These are phyloP conservation scores for Pseudogymnoascus sp. DNA, from an alignment of 2,329 filamentous ascomycete genomes.

Conservation along the genomic window DNA sequence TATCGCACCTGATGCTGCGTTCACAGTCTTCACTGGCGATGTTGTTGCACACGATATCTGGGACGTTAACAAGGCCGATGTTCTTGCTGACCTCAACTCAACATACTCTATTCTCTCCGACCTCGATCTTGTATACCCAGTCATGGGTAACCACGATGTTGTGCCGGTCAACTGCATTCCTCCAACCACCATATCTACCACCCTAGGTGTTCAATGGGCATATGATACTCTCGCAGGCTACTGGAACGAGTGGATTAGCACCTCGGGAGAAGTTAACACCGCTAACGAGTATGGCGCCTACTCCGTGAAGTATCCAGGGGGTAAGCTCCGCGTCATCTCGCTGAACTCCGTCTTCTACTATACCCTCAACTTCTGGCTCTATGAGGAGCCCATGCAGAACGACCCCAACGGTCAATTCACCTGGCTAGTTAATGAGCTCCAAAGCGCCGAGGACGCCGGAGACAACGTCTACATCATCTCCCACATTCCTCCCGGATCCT, in stretches of 20 bases:
- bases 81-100: slow-evolving; percentile 27
- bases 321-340: slow-evolving; percentile 33
- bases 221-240: slow-evolving; percentile 29
- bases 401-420: slow-evolving; percentile 30
- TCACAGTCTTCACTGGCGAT: slow-evolving; percentile 29
- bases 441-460: slow-evolving; percentile 28
- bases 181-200: slow-evolving; percentile 20
- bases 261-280: slow-evolving; percentile 20
- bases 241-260: slow-evolving; percentile 29
- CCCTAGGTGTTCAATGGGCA: slow-evolving; percentile 29
- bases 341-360: slow-evolving; percentile 36
- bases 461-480: slow-evolving; percentile 33
- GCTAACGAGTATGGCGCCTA: slow-evolving; percentile 29
- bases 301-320: slow-evolving; percentile 24
- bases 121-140: slow-evolving; percentile 28
- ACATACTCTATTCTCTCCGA: slow-evolving; percentile 29
- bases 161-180: slow-evolving; percentile 30
- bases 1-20: slow-evolving; percentile 25
- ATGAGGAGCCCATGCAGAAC: slow-evolving; percentile 29
- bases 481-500: slow-evolving; percentile 26
- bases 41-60: slow-evolving; percentile 23
- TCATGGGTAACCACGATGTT: slow-evolving; percentile 34
- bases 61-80: slow-evolving; percentile 20
- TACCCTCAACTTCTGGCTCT: slow-evolving; percentile 33
- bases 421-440: slow-evolving; percentile 32